phyloP scores from a whole-genome alignment of 176 grass and related monocot genomes.

The Canna indica region DNA sequence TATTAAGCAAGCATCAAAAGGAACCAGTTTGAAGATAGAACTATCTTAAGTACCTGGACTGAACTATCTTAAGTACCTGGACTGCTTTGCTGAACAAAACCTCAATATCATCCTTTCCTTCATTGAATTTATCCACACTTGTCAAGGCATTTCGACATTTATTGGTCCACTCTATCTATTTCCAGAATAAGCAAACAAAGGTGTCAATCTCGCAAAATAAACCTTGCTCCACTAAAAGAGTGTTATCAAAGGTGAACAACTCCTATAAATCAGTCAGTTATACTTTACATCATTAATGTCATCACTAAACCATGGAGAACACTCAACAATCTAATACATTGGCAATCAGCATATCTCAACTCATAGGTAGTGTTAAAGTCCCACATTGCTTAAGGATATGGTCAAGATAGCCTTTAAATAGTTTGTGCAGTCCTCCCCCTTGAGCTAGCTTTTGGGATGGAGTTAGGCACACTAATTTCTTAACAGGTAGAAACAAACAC shows the following conservation, averaged over 20 bases:
- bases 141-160: conserved; percentile 64
- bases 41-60: conserved; percentile 37
- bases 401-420: no score
- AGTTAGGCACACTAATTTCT: no score
- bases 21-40: background rate
- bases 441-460: no score
- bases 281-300: no score
- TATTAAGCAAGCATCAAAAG: background rate
- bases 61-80: conserved; percentile 36
- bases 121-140: conserved; percentile 46
- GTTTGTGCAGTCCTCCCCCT: no score
- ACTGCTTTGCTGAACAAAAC: conserved; percentile 74
- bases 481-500: background rate
- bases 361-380: no score
- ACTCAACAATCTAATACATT: background rate
- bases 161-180: conserved; percentile 70
- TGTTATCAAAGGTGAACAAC: background rate
- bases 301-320: background rate
- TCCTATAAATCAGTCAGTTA: background rate
- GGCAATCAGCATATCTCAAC: background rate
- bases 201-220: background rate
- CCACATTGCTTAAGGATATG: no score
- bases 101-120: conserved; percentile 69
- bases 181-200: conserved; percentile 7
- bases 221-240: background rate